Evolutionary conservation across 108 stramenopile genomes (phyloP), one percentile per base, ranked within the genome.

Genomic region (Cyclostephanos invisitatus): DNA sequence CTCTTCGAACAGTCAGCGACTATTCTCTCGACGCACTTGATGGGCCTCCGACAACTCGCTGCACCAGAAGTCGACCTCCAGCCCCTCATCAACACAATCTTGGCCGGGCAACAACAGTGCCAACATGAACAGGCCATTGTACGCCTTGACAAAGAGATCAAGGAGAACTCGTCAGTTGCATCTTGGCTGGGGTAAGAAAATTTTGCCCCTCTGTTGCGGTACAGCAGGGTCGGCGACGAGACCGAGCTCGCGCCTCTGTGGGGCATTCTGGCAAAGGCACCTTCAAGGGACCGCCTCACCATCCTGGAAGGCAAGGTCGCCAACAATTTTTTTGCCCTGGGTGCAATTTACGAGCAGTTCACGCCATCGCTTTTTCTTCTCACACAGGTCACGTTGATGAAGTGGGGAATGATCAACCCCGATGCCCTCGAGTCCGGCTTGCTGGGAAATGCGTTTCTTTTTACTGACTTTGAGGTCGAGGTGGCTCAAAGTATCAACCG

Each of bases 101-200:
- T 72, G 12, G 49, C 62, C 17, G 2, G 8, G 25, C 70, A 72
- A 38, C 70, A 72, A 22, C 70, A 72, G 21, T 42, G 29, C 7
- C 58, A 42, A 38, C 21, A 29, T 10, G 49, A 72, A 20, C 28
- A 62, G 22, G 70, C 27, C 20, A n/a, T 28, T 14, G 54, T 20
- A 20, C 60, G 15, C 46, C 21, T 48, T 17, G 61, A 62, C 24
- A 50, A 59, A n/a, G 6, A 32, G 18, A 24, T 50, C 48, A 62
- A 62, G 20, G 49, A 14, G 3, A 51, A 17, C 66, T 51, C 35
- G 8, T 12, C 67, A 29, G 54, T 68, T 11, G 54, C 21, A 10
- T 35, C 40, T 36, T 49, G 54, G 69, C 28, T 70, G 32, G 69
- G 69, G 3, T 4, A 32, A 2, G 32, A 32, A 32, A 32, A 2